Evolutionary conservation across 352 stramenopile species (phyloP), one percentile per base, ranked within the genome.

Genomic region (Saprolegnia parasitica): DNA sequence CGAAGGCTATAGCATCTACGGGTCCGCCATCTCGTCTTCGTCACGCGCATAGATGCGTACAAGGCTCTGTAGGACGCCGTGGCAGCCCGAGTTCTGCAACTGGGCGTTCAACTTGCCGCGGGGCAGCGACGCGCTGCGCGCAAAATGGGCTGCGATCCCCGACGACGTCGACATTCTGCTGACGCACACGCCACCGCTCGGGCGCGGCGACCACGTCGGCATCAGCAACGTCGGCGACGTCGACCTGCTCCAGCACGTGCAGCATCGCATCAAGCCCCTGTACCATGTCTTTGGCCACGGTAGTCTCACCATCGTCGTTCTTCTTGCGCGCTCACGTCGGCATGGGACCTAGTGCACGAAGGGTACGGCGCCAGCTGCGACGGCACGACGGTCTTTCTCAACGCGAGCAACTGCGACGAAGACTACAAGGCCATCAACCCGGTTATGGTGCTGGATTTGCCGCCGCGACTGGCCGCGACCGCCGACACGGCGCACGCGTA

Each of bases 271-370:
- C 23, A 78, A 83, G 37, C 92, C 90, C 18, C 73, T 80, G 40
- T 90, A 96, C 55, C 86, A 96, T 72, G 70, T 98, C 6, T 98
- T 97, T 75, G 92, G 90, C 49, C 92, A 98, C 42, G 62, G 62
- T 68, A n/a, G 4, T 40, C 1, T 18, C n/a, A 15, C 37, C 26
- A 64, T 16, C 15, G 15, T 10, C 24, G 11, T 55, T 5, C 24
- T 29, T 5, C 47, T 29, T 55, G 5, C 1, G 21, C 5, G 24
- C 5, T 54, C 0, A 56, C 60, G 9, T 56, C 35, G 46, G n/a
- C 40, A 4, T 24, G 32, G 5, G 18, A 47, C 23, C 42, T 71
- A 71, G 65, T 71, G 46, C 65, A 71, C 21, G 65, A 71, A 56
- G 54, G 54, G 4, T 71, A 71, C 26, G 65, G 65, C 18, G 20